Conservation (phyloP, 2,329 filamentous ascomycete genomes). For the Pseudogymnoascus destructans region DNA sequence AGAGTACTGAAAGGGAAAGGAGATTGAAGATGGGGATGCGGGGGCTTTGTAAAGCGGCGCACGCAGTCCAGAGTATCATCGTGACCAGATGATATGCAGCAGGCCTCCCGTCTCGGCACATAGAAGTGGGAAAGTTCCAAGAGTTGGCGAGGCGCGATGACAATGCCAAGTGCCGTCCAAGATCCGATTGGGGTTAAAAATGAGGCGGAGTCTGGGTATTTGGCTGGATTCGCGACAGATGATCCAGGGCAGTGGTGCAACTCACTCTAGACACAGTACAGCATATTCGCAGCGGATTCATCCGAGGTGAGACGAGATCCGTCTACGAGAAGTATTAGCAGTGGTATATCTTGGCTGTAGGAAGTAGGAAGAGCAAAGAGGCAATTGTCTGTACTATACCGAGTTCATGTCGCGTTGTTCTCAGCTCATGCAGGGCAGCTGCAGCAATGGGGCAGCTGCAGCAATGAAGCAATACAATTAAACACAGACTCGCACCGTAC, state of each 20-base stretch:
- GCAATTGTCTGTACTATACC: neutral
- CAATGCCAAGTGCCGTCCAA: neutral
- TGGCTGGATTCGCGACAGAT: neutral
- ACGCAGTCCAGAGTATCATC: neutral
- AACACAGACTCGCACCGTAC: neutral
- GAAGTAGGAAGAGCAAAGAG: neutral
- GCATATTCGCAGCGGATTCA: neutral
- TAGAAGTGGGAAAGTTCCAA: neutral
- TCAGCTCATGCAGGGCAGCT: neutral
- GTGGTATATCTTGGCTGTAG: neutral
- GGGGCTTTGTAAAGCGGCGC: neutral
- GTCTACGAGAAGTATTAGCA: neutral
- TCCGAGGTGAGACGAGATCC: neutral
- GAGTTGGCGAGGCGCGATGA: neutral
- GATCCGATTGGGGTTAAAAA: neutral
- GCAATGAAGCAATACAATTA: neutral
- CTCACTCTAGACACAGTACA: neutral
- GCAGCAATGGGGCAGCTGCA: too few relatives aligned
- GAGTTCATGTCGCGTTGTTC: neutral
- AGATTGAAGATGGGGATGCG: neutral
- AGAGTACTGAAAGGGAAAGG: neutral
- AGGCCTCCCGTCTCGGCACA: neutral
- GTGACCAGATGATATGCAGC: slow-evolving; percentile 2
- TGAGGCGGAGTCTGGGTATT: neutral
- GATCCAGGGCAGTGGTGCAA: neutral